These are phyloP conservation scores for Moesziomyces sp. DNA, from an alignment of 1,284 basidiomycete genomes.

Conservation along the genomic window DNA sequence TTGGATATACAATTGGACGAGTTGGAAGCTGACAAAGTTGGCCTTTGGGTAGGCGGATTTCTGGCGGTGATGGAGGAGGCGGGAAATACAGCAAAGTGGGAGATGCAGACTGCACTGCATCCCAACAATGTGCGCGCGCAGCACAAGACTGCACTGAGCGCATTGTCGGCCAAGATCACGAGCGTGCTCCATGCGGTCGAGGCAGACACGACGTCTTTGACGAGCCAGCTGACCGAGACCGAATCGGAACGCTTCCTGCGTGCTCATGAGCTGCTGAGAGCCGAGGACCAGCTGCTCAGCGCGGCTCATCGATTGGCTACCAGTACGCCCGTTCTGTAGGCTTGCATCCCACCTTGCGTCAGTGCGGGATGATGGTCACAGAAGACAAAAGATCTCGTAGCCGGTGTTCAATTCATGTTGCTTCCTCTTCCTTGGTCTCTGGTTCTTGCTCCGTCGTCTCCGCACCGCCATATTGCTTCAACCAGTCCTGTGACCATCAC, in stretches of 20 bases:
- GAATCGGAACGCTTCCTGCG: constrained; percentile 1
- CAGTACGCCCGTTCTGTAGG: not conserved
- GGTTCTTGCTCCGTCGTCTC: not conserved
- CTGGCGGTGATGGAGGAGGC: not conserved
- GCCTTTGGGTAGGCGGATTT: not conserved
- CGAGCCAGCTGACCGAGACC: not conserved
- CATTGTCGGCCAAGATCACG: not conserved
- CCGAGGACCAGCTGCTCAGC: constrained; percentile 4
- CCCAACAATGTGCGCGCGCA: not conserved
- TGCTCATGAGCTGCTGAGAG: not conserved
- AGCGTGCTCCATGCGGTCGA: not conserved
- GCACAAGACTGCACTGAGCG: not conserved
- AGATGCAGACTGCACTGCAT: not conserved
- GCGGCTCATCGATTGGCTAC: not conserved
- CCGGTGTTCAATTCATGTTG: constrained; percentile 1
- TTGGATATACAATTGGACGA: no score
- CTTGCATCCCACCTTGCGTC: not conserved
- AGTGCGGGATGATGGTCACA: not conserved
- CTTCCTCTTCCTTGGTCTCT: constrained; percentile 8
- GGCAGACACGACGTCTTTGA: not conserved
- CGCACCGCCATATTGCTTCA: constrained; percentile 18
- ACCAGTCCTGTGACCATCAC: constrained; percentile 29
- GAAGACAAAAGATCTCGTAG: no score
- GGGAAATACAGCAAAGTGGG: not conserved
- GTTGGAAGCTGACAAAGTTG: not conserved